Evolutionary conservation across 345 rosid species (phyloP), one percentile per base, ranked within the genome.

Genomic region (Eucalyptus coolabah): DNA sequence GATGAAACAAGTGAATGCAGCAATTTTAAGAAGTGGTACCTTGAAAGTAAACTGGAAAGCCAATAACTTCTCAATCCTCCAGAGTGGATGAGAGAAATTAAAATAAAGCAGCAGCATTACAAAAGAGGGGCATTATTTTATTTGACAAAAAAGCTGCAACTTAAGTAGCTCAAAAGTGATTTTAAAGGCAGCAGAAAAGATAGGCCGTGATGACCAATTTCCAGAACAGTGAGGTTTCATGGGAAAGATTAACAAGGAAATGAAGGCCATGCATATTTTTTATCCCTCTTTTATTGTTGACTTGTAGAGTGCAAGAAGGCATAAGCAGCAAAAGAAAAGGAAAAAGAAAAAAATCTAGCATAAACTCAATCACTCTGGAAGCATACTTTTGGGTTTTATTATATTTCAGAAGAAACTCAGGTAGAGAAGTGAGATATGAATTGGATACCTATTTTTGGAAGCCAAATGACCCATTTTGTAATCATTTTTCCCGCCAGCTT

Each of bases 381-480:
- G 15, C 85, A 11, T 40, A 23, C 30, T 11, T 21, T 77, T 53
- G 88, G 88, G 69, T 28, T 87, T 19, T 37, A 77, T 37, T 13
- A 54, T 54, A 34, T 50, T 44, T 44, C 85, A 45, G 40, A 86
- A 50, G 24, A 86, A 37, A 34, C 16, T 32, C 85, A 50, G 69
- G 9, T 86, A 23, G 60, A 44, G 42, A 51, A 87, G 65, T 51
- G 53, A 88, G 89, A 26, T 65, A 40, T 8, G 11, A 67, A 67
- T 47, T 2, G 65, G 40, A 24, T 77, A 97, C 98, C 98, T 93
- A 98, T 96, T 91, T 89, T 92, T 13, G 98, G 98, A 40, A 98
- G 96, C 19, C 99, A 95, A 86, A 97, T 97, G 86, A 95, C 97
- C 98, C 98, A 96, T 93, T 95, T 95, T 1, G 99, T 98, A 88